Evolutionary conservation across 768 basidiomycete genomes (phyloP), one percentile per base, ranked within the genome.

Genomic region (Kwoniella dejecticola): DNA sequence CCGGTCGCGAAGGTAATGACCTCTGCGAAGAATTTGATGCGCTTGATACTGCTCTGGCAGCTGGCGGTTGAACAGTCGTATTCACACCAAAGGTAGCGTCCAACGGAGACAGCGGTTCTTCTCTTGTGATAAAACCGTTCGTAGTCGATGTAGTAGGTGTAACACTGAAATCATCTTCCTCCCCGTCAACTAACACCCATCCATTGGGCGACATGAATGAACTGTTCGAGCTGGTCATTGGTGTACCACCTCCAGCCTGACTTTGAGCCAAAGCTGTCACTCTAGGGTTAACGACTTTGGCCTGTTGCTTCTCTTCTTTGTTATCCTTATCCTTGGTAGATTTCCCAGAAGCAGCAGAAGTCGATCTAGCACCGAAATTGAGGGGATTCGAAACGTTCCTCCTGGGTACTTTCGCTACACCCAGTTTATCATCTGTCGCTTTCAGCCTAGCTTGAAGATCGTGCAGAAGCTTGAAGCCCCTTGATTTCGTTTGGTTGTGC

Each of bases 381-480:
- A 60, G 29, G 4, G 69, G 69, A 15, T 45, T 63, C 15, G 72
- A 74, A n/a, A 71, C 69, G 33, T 66, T 67, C 17, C 72, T 55
- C 29, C 67, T 66, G 0, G 66, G 64, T 4, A 69, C 68, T 46
- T 68, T 68, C 8, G 63, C 62, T 31, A 57, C 56, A 21, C 64
- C 71, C 1, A 76, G 50, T 56, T 73, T 71, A 42, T 71, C 68
- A 42, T 76, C 74, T 17, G 71, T 71, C 12, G 71, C 70, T 45
- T 71, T 72, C 47, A 76, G 57, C 33, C 67, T 63, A 19, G 69
- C 65, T 60, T 69, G 65, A 3, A 76, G 57, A 41, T 73, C 74
- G 12, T 67, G 68, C 17, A 76, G 24, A 38, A 76, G 31, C 36
- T 64, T 68, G 47, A 69, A 64, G 2, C 67, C 72, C 52, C 63